phyloP scores from a whole-genome alignment of 768 basidiomycete species.

The Podaxis sp. region DNA sequence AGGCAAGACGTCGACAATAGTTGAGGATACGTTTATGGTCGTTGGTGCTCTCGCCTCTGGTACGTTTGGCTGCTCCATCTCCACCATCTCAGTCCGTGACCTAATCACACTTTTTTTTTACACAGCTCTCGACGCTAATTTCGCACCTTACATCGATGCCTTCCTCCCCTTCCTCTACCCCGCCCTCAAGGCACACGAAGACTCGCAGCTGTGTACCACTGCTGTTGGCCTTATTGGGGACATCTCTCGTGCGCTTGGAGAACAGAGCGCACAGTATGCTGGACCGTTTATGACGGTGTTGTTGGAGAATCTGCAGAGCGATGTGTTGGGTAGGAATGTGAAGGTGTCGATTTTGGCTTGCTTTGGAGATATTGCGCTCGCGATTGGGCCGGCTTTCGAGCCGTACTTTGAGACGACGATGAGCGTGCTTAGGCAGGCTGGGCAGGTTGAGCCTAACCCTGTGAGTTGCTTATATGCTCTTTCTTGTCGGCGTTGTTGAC shows the following conservation, averaged over 20 bases:
- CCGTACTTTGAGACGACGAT: slow-evolving; percentile 90
- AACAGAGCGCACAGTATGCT: slow-evolving; percentile 78
- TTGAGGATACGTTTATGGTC: slow-evolving; percentile 95
- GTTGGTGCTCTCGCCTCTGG: slow-evolving; percentile 84
- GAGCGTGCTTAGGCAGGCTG: slow-evolving; percentile 88
- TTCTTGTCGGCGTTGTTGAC: slow-evolving; percentile 3
- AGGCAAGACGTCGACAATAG: slow-evolving; percentile 88
- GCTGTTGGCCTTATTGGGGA: slow-evolving; percentile 96
- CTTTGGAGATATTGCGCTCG: slow-evolving; percentile 95
- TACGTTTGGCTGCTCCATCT: slow-evolving; percentile 22
- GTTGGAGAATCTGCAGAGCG: slow-evolving; percentile 86
- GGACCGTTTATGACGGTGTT: slow-evolving; percentile 89
- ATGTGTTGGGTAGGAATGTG: slow-evolving; percentile 87
- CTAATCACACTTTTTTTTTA: slow-evolving; percentile 7
- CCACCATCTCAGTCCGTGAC: not conserved
- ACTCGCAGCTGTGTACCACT: slow-evolving; percentile 92
- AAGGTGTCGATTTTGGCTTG: slow-evolving; percentile 96
- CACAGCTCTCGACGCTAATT: slow-evolving; percentile 69
- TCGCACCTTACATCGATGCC: slow-evolving; percentile 78
- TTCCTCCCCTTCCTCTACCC: slow-evolving; percentile 85
- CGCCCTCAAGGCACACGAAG: slow-evolving; percentile 89
- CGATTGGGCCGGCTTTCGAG: slow-evolving; percentile 81
- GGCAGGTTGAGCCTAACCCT: slow-evolving; percentile 80
- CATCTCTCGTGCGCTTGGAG: slow-evolving; percentile 90
- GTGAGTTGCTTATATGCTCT: slow-evolving; percentile 37